Conservation (phyloP, 768 basidiomycete genomes). For the Vishniacozyma victoriae region DNA sequence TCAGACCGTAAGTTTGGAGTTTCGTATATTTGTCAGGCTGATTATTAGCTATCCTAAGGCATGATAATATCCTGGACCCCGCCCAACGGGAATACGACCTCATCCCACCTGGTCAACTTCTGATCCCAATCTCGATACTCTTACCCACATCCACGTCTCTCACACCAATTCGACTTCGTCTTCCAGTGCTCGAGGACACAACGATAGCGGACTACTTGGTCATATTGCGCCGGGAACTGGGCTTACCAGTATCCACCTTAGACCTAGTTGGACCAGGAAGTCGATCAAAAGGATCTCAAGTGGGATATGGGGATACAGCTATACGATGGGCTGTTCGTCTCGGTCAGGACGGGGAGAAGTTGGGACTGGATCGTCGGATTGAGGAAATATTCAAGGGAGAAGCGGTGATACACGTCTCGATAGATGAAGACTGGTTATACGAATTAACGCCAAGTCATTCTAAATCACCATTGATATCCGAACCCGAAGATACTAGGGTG, state of each 20-base stretch:
- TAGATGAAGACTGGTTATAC: conserved; percentile 28
- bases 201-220: conserved; percentile 9
- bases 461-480: background rate
- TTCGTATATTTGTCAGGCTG: background rate
- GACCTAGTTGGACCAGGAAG: background rate
- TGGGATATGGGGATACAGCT: conserved; percentile 1
- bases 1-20: conserved; percentile 7
- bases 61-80: background rate
- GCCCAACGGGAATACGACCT: conserved; percentile 5
- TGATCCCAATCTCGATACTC: conserved; percentile 6
- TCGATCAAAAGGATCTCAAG: background rate
- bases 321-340: background rate
- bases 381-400: background rate
- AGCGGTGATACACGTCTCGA: no score
- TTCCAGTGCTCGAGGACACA: background rate
- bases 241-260: conserved; percentile 10
- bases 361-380: background rate
- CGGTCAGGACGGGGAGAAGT: background rate
- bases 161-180: background rate
- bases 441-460: conserved; percentile 1
- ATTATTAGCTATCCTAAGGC: conserved; percentile 1
- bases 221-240: conserved; percentile 7
- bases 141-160: conserved; percentile 18
- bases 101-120: conserved; percentile 9
- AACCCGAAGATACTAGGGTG: no score